Percentiles rank a stretch among this genome's conserved stretches.
Evolutionary conservation across 2,329 filamentous ascomycete genomes (phyloP).

Genomic region (Clonostachys rosea): DNA sequence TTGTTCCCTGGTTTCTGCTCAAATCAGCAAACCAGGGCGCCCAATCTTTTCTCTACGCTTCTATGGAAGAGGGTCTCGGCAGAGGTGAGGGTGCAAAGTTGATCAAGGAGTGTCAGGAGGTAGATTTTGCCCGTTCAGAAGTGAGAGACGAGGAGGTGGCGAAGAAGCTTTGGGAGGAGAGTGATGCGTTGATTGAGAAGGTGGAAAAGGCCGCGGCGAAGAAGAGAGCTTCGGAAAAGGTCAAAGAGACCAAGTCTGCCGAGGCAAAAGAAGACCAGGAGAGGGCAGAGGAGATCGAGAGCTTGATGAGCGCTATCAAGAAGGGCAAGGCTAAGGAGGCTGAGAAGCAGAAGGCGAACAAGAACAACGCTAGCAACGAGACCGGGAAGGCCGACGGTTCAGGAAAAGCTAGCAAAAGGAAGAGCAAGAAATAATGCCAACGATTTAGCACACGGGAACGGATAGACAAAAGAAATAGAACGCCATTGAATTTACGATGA

Average conservation of each 20-base stretch:
- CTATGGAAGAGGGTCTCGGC: slow-evolving; percentile 73
- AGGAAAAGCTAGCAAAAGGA: too few species aligned
- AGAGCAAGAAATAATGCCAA: too few species aligned
- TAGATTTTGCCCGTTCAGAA: slow-evolving; percentile 68
- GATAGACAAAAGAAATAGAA: too few species aligned
- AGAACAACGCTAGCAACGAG: slow-evolving; percentile 14
- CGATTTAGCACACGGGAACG: too few species aligned
- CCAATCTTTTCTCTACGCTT: slow-evolving; percentile 80
- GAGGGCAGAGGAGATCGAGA: slow-evolving; percentile 20
- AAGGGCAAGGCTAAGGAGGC: slow-evolving; percentile 28
- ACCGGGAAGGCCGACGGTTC: too few species aligned
- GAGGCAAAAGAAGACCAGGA: slow-evolving; percentile 28
- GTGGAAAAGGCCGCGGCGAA: slow-evolving; percentile 74
- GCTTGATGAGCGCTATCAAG: slow-evolving; percentile 38
- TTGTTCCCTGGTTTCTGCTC: slow-evolving; percentile 79
- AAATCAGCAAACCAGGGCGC: slow-evolving; percentile 82
- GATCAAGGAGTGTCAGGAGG: slow-evolving; percentile 83
- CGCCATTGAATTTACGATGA: too few species aligned
- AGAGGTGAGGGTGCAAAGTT: slow-evolving; percentile 63
- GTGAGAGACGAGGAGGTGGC: slow-evolving; percentile 74
- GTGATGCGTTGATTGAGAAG: slow-evolving; percentile 76
- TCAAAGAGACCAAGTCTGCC: slow-evolving; percentile 19
- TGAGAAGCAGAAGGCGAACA: slow-evolving; percentile 5
- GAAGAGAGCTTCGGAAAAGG: slow-evolving; percentile 37
- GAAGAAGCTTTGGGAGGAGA: slow-evolving; percentile 86